Evolutionary conservation across 768 basidiomycete species (phyloP).

Genomic region (Tricholomella constricta): DNA sequence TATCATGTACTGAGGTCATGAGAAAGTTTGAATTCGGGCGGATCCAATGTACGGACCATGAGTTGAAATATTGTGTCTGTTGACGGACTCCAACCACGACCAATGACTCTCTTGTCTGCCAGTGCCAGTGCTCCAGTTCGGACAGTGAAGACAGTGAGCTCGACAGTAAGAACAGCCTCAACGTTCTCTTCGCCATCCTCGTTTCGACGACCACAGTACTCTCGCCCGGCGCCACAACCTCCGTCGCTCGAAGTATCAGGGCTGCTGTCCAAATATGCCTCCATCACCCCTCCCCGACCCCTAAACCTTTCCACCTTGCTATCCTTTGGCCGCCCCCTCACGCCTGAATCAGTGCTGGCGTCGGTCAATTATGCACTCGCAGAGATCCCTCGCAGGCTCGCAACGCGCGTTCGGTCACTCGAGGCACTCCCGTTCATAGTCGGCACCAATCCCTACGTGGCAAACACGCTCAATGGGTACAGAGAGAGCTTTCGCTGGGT

Average conservation of each 20-base stretch:
- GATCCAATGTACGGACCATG: constrained; percentile 8
- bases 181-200: constrained; percentile 4
- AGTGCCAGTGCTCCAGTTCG: background rate
- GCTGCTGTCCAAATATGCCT: constrained; percentile 63
- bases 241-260: constrained; percentile 54
- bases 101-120: constrained; percentile 7
- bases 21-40: constrained; percentile 8
- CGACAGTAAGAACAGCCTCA: constrained; percentile 7
- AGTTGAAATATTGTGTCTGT: background rate
- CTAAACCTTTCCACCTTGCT: constrained; percentile 74
- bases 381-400: constrained; percentile 78
- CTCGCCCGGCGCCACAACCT: constrained; percentile 48
- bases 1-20: background rate
- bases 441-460: constrained; percentile 86
- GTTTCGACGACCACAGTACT: constrained; percentile 17
- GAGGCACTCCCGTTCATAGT: constrained; percentile 86
- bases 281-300: constrained; percentile 58
- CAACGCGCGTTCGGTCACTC: constrained; percentile 70
- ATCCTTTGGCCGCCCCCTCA: constrained; percentile 75
- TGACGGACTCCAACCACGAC: background rate
- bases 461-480: constrained; percentile 68
- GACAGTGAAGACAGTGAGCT: constrained; percentile 9
- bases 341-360: constrained; percentile 65
- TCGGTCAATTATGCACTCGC: constrained; percentile 76
- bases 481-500: constrained; percentile 69